phyloP scores from a whole-genome alignment of 176 grass and related monocot species.

The Oryza rufipogon region DNA sequence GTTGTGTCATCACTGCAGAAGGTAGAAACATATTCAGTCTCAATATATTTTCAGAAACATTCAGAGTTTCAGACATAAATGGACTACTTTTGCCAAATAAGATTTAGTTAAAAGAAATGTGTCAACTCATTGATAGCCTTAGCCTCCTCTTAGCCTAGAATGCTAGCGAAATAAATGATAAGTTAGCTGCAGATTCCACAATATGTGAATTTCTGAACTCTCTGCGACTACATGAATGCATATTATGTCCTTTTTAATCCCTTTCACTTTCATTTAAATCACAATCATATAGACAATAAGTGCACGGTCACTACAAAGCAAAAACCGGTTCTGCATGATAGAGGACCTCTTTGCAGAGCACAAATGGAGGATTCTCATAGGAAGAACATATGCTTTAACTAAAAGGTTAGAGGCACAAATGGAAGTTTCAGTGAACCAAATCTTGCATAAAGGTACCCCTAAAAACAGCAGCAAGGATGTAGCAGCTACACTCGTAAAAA shows the following conservation, averaged over 20 bases:
- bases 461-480: conserved; percentile 19
- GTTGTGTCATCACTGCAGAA: conserved; percentile 64
- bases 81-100: not conserved
- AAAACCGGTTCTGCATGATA: not conserved
- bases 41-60: conserved; percentile 15
- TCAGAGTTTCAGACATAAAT: conserved; percentile 14
- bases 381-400: conserved; percentile 11
- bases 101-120: conserved; percentile 3
- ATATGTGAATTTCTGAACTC: conserved; percentile 30
- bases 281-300: conserved; percentile 24
- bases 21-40: conserved; percentile 35
- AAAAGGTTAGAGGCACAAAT: conserved; percentile 8
- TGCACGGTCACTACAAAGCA: conserved; percentile 22
- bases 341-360: not conserved
- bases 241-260: conserved; percentile 30
- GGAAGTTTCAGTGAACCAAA: conserved; percentile 17
- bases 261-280: conserved; percentile 42
- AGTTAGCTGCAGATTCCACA: conserved; percentile 19
- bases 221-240: conserved; percentile 16
- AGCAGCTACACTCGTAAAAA: conserved; percentile 15
- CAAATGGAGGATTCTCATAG: not conserved
- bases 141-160: not conserved
- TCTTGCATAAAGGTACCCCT: conserved; percentile 2
- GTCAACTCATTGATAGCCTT: too few species aligned
- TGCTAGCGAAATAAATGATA: conserved; percentile 19